Conservation (phyloP, 306 rosid species). For the Rosa rugosa region DNA sequence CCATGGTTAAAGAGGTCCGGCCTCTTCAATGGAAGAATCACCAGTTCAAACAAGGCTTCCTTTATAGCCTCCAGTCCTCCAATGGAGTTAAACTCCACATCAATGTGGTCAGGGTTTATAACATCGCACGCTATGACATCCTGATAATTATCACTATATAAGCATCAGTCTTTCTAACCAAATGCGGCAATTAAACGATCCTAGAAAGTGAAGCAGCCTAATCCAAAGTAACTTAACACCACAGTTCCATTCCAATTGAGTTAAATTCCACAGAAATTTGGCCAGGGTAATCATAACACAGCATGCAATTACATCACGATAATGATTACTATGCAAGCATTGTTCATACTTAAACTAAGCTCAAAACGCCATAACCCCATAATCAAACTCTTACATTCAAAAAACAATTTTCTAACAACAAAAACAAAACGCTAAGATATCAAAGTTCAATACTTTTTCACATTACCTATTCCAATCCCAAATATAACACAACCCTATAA, state of each 20-base stretch:
- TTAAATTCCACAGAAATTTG: background rate
- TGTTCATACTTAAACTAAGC: background rate
- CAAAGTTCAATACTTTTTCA: background rate
- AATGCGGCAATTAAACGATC: background rate
- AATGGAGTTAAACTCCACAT: slow-evolving; percentile 81
- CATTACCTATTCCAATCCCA: background rate
- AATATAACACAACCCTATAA: background rate
- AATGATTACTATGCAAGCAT: background rate
- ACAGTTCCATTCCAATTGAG: background rate
- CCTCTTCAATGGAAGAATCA: slow-evolving; percentile 82
- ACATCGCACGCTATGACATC: slow-evolving; percentile 98
- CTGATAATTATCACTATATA: slow-evolving; percentile 39
- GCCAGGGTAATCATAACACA: background rate
- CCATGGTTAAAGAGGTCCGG: slow-evolving; percentile 82
- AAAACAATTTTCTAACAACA: background rate
- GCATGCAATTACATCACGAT: background rate
- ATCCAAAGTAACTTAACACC: background rate
- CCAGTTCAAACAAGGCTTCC: slow-evolving; percentile 80
- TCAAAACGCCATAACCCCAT: background rate
- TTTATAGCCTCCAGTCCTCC: slow-evolving; percentile 86
- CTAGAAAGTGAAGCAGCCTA: background rate
- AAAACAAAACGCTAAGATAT: background rate
- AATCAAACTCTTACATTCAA: background rate
- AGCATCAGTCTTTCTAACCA: background rate
- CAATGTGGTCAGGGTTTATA: slow-evolving; percentile 90